Percentiles rank a stretch among this genome's conserved stretches.
These are phyloP conservation scores for Fusarium abutilonis DNA, from an alignment of 2,329 filamentous ascomycete species.

Conservation along the genomic window DNA sequence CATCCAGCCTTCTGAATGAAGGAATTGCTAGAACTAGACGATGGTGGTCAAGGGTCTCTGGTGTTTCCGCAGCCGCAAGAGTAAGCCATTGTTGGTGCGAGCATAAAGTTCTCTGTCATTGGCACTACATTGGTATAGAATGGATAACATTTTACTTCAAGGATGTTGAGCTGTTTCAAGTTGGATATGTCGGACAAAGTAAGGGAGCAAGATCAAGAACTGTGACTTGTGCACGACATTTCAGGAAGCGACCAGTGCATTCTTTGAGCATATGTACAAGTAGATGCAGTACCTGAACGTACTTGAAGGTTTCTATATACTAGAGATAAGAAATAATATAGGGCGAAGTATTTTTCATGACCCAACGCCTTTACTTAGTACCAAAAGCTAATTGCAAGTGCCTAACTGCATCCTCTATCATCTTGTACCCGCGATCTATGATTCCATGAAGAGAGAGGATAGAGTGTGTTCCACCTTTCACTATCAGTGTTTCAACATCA, in stretches of 20 bases:
- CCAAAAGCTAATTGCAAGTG: constrained; percentile 37
- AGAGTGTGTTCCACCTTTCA: constrained; percentile 42
- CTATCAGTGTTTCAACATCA: constrained; percentile 30
- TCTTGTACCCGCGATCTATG: constrained; percentile 38
- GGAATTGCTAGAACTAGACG: constrained; percentile 43
- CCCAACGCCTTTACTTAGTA: constrained; percentile 5
- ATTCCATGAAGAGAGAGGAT: constrained; percentile 43
- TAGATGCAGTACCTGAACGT: too few relatives aligned
- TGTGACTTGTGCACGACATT: too few relatives aligned
- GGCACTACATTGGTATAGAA: constrained; percentile 21
- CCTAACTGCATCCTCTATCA: constrained; percentile 39
- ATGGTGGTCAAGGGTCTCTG: constrained; percentile 44
- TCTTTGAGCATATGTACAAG: too few relatives aligned
- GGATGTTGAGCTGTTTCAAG: neutral
- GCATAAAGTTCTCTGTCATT: constrained; percentile 15
- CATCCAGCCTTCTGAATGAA: constrained; percentile 45
- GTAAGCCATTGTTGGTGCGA: constrained; percentile 12
- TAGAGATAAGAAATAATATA: neutral
- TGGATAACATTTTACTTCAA: neutral
- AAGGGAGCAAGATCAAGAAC: neutral
- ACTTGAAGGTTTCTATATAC: neutral
- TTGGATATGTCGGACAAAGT: neutral
- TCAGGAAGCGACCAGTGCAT: too few relatives aligned
- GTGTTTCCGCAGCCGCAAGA: constrained; percentile 39
- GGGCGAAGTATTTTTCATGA: neutral